Base-by-base conservation (phyloP, 2,329 filamentous ascomycete species). In the Hypoxylon sp. region DNA sequence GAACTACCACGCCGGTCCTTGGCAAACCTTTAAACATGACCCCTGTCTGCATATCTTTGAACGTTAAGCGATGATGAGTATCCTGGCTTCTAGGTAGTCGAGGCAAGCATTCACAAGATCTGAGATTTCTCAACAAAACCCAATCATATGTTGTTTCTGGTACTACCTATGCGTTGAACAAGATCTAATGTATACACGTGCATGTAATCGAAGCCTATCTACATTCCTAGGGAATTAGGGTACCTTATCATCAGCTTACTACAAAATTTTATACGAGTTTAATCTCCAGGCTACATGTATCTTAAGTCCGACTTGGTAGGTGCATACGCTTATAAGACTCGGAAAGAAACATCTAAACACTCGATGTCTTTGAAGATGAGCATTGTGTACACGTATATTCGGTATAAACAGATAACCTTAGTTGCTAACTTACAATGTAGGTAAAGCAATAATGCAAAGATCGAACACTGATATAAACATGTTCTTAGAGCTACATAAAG, bases 1-100 rank as follows among this genome's bases (percentile, higher is more conserved):
- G 24, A 35, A 35, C 42, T 55, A 24, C 55, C 33, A 50, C 48
- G 14, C 17, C 62, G 33, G 63, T 35, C 47, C 63, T 66, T 66
- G 61, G 66, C 66, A 55, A 60, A 52, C 50, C 59, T 63, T 37
- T 51, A 57, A 67, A 47, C 46, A 37, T 17, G 22, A 26, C 42
- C 22, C 48, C 37, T 50, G 24, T 39, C 33, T 62, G 58, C 47
- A 53, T 57, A 26, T 11, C 29, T 59, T 13, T 24, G 48, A 50
- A 65, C 13, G 31, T 57, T 59, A 64, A 33, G 14, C 11, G 35
- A 37, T 26, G 35, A 29, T 44, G 17, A 5, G 14, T 29, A 54
- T 55, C 42, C n/a, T 22, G 19, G 19, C 19, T 22, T 22, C 19
- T 22, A 31, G 19, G 29, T 50, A 48, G n/a, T 26, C 31, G 39